Conservation (phyloP, 1,139 yeast species). For the Saccharomycopsis crataegensis region DNA sequence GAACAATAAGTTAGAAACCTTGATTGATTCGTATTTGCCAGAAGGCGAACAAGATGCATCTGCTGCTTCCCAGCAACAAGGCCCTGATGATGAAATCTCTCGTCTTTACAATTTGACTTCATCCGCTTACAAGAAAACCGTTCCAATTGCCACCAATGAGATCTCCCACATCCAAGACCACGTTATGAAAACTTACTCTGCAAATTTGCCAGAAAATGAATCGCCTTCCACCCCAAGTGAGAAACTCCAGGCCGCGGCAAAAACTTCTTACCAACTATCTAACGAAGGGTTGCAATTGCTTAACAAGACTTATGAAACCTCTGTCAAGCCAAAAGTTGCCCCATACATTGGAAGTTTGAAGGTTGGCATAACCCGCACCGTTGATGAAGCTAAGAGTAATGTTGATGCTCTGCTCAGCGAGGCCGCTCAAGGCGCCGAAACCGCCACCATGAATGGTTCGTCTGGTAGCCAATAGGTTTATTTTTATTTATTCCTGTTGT, state of each 20-base stretch:
- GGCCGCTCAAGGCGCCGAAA: conserved; percentile 9
- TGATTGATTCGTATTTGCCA: conserved; percentile 36
- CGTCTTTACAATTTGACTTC: conserved; percentile 14
- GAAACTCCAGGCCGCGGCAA: conserved; percentile 20
- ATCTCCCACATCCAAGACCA: conserved; percentile 11
- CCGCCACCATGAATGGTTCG: background rate
- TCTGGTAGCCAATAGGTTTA: too few species aligned
- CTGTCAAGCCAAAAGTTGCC: conserved; percentile 13
- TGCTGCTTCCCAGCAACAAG: background rate
- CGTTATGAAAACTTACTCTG: conserved; percentile 18
- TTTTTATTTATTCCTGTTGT: too few species aligned
- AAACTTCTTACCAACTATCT: conserved; percentile 19
- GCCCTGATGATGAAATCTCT: conserved; percentile 13
- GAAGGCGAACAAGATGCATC: conserved; percentile 25
- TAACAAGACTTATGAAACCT: conserved; percentile 9
- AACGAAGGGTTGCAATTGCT: conserved; percentile 15
- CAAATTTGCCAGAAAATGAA: conserved; percentile 12
- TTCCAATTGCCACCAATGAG: conserved; percentile 12
- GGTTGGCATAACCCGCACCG: background rate
- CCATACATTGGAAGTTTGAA: conserved; percentile 6
- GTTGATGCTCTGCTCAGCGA: conserved; percentile 13
- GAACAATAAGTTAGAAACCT: conserved; percentile 38
- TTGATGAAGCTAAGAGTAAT: conserved; percentile 5
- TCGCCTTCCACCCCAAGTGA: background rate
- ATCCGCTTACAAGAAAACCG: conserved; percentile 16